phyloP scores from a whole-genome alignment of 1,139 yeast species.

The Diutina scorzettiae region DNA sequence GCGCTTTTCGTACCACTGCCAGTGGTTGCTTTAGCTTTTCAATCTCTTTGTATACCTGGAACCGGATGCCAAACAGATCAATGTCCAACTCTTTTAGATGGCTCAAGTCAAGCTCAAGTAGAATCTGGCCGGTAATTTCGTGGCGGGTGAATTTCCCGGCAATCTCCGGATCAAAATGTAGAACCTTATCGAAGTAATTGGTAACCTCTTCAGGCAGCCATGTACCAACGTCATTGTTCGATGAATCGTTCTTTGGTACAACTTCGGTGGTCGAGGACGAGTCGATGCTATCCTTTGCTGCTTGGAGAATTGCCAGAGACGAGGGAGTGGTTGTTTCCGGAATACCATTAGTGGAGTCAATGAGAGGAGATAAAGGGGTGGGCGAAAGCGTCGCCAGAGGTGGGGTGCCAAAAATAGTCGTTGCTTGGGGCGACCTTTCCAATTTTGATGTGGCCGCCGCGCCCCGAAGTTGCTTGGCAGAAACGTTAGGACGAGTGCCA shows the following conservation, averaged over 20 bases:
- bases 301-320: neutral
- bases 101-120: conserved; percentile 74
- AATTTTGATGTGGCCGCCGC: no score
- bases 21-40: conserved; percentile 35
- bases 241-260: no score
- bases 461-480: no score
- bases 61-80: conserved; percentile 86
- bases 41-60: conserved; percentile 82
- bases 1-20: neutral
- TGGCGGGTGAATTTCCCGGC: conserved; percentile 77
- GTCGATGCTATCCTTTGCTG: neutral
- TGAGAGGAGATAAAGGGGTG: neutral
- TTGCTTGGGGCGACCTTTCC: no score
- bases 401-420: no score
- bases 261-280: neutral
- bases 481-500: no score
- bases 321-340: neutral
- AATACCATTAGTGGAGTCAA: neutral
- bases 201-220: conserved; percentile 89
- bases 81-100: conserved; percentile 88
- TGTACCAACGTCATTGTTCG: conserved; percentile 10
- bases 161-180: conserved; percentile 63
- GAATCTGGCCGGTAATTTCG: conserved; percentile 76
- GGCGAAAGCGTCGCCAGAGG: neutral
- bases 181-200: conserved; percentile 49